Percentiles rank a stretch among this genome's conserved stretches.
Evolutionary conservation across 2,329 filamentous ascomycete species (phyloP).

Genomic region (Diaporthe velutina): DNA sequence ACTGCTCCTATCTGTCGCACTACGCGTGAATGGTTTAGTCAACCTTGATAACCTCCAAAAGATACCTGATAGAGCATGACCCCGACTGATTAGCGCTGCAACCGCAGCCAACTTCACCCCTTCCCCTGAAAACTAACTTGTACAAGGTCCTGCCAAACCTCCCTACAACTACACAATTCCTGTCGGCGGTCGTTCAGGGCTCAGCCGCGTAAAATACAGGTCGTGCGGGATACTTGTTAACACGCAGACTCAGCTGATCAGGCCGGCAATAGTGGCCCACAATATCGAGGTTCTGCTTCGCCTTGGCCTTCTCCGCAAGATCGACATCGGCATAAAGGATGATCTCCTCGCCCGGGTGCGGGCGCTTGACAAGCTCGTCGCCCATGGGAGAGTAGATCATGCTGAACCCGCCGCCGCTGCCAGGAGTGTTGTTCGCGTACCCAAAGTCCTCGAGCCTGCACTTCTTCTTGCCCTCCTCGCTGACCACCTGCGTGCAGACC

Average conservation of each 20-base stretch:
- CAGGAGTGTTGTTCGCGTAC: constrained; percentile 43
- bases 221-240: constrained; percentile 47
- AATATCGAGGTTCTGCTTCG: constrained; percentile 55
- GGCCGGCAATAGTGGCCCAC: constrained; percentile 54
- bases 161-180: not conserved
- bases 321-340: constrained; percentile 66
- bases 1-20: constrained; percentile 3
- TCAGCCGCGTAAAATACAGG: constrained; percentile 17
- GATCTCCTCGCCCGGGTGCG: constrained; percentile 57
- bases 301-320: constrained; percentile 56
- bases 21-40: not conserved
- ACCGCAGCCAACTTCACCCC: not conserved
- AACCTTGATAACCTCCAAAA: not conserved
- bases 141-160: not conserved
- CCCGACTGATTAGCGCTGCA: not conserved
- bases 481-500: constrained; percentile 44
- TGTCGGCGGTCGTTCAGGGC: not conserved
- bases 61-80: not conserved
- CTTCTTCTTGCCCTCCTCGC: constrained; percentile 39
- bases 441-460: not conserved
- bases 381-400: constrained; percentile 67
- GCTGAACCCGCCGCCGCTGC: constrained; percentile 63
- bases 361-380: constrained; percentile 44
- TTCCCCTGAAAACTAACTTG: not conserved
- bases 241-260: constrained; percentile 55